Percentiles rank a stretch among this genome's conserved stretches.
These are phyloP conservation scores for Mortierella sp. DNA, from an alignment of 371 early-diverging fungal genomes.

Conservation along the genomic window DNA sequence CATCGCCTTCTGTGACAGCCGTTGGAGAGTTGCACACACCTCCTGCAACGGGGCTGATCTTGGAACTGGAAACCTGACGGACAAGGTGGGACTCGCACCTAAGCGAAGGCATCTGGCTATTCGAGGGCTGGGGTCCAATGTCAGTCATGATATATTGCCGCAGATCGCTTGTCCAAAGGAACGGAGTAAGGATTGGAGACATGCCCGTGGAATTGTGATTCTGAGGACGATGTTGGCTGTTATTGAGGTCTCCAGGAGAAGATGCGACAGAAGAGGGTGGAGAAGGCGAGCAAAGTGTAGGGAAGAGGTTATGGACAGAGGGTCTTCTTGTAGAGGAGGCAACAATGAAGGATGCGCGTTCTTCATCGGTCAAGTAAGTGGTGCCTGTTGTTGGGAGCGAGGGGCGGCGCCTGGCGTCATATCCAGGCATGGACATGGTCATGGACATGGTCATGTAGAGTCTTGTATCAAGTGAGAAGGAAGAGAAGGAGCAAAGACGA, in stretches of 20 bases:
- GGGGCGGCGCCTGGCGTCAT: conserved; percentile 9
- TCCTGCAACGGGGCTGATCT: conserved; percentile 10
- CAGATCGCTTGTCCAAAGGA: conserved; percentile 48
- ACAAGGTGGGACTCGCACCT: conserved; percentile 14
- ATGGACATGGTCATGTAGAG: conserved; percentile 17
- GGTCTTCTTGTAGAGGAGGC: conserved; percentile 18
- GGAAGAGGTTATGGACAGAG: conserved; percentile 7
- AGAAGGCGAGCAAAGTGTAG: neutral
- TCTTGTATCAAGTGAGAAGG: neutral
- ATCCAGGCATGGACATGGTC: conserved; percentile 15
- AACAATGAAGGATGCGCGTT: conserved; percentile 13
- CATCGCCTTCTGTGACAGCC: conserved; percentile 10
- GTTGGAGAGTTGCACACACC: neutral
- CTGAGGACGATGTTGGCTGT: conserved; percentile 3
- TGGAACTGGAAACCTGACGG: conserved; percentile 31
- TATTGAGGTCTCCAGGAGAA: conserved; percentile 1
- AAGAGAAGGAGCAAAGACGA: conserved; percentile 2
- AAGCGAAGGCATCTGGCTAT: conserved; percentile 31
- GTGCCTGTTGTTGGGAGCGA: conserved; percentile 11
- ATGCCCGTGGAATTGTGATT: conserved; percentile 7
- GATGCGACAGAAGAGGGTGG: conserved; percentile 8
- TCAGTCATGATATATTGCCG: conserved; percentile 52
- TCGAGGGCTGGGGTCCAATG: conserved; percentile 51
- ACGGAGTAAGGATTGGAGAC: conserved; percentile 39
- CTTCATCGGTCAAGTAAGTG: conserved; percentile 9